These are phyloP conservation scores for Platanthera guangdongensis DNA, from an alignment of 106 monocot species.

Conservation along the genomic window DNA sequence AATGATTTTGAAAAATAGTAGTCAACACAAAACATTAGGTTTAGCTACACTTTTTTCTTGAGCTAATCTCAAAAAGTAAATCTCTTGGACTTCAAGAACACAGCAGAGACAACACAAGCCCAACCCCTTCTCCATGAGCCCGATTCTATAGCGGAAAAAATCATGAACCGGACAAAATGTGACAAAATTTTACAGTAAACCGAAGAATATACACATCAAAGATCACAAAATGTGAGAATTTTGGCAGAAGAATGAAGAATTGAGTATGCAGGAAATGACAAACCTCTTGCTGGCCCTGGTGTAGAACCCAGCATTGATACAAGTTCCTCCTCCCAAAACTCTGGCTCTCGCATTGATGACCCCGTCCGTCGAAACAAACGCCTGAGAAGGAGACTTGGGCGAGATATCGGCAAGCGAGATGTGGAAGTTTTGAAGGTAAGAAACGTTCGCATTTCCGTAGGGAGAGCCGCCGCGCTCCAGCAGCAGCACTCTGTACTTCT, in stretches of 20 bases:
- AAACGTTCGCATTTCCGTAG: conserved; percentile 56
- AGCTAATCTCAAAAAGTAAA: too few species aligned
- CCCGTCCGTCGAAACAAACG: conserved; percentile 68
- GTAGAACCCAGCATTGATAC: conserved; percentile 80
- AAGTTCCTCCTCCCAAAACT: conserved; percentile 64
- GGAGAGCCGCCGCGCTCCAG: conserved; percentile 68
- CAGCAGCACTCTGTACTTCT: conserved; percentile 45
- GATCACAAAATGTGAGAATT: too few species aligned
- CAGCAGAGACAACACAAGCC: too few species aligned
- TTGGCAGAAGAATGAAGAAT: too few species aligned
- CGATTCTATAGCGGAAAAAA: too few species aligned
- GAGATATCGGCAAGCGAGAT: conserved; percentile 42
- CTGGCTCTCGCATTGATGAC: conserved; percentile 64
- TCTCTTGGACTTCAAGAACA: too few species aligned
- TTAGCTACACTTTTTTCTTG: too few species aligned
- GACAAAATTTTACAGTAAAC: too few species aligned
- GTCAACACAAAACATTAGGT: too few species aligned
- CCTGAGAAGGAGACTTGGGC: conserved; percentile 41
- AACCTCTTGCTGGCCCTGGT: conserved; percentile 57
- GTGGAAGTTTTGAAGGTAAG: conserved; percentile 56
- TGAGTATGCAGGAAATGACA: background rate
- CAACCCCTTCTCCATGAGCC: too few species aligned
- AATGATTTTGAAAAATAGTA: too few species aligned
- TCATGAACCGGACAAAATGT: too few species aligned
- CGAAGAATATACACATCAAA: background rate